Base-by-base conservation (phyloP, 306 rosid species). In the Begonia loranthoides region DNA sequence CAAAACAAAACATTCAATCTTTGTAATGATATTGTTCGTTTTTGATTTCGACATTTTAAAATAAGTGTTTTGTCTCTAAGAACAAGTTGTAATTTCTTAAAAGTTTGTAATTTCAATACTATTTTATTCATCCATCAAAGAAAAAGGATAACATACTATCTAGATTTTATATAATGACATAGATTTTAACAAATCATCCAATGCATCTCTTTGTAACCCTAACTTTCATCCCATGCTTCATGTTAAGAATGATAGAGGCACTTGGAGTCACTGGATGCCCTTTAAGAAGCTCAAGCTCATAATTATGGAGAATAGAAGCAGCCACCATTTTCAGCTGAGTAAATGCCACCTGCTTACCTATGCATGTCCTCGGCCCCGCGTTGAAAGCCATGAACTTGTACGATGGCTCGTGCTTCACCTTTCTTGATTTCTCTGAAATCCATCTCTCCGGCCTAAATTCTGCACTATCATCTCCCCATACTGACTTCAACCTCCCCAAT, bases 401-500 rank as follows among this genome's bases (percentile, higher is more conserved):
- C 41, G 82, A 66, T 3, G 78, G 80, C 5, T 13, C 67, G 22
- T 70, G 54, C 19, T 57, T 41, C 14, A 58, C 55, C 0, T 28
- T 46, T 57, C 84, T 74, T 22, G 34, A 24, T 24, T 41, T 43
- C 0, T 74, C 33, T 0, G 79, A 67, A 1, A 80, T 63, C 88
- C 81, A 80, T 16, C 88, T 74, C 57, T 81, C 89, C 14, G 89
- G 89, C 63, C 58, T 71, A 40, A 77, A 77, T 13, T 81, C 81
- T 34, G 61, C 6, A 45, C 73, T 70, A 63, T 77, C 81, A 12
- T 64, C 8, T 3, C 81, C 83, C 88, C 88, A 76, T 15, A 66
- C 50, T 1, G 50, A 60, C 22, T 70, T 77, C 64, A 38, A 22
- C 41, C 89, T 81, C 17, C 84, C 89, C 77, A 81, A 67, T 19